Base-by-base conservation (phyloP, 2,329 filamentous ascomycete genomes). In the Aspergillus proliferans region DNA sequence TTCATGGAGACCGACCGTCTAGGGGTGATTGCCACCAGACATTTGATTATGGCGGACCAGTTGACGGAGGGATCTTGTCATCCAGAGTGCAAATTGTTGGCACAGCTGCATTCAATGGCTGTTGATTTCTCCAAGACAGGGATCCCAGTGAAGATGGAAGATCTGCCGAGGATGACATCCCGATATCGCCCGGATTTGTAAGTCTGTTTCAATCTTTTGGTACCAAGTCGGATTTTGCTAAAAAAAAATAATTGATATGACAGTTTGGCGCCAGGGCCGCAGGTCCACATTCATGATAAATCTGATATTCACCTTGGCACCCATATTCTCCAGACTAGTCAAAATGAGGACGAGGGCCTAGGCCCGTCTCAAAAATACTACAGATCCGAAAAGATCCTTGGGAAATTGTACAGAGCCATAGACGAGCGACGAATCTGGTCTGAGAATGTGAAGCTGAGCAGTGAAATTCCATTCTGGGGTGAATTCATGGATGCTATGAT, bases 51-150 rank as follows among this genome's bases (percentile, higher is more conserved):
- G 14, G 82, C 85, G 0, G 86, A 89, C 59, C 74, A 81, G 48
- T 64, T 67, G 21, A 34, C 56, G 0, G 22, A 58, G 0, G 86
- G 86, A 0, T 84, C 82, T 0, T 53, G 69, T 1, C 68, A 83
- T 47, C 15, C 43, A 0, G 67, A 77, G 3, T 88, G 85, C 49
- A 52, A 72, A 22, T 63, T 58, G 1, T 71, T 88, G 14, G 84
- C 86, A 0, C 73, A 75, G 52, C 67, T 89, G 60, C 82, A 86
- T 55, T 89, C 86, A 0, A 83, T 77, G 0, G 86, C 84, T 0
- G 86, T 89, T 0, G 86, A 89, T 63, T 89, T 86, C 57, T 87
- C 85, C 3, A 88, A 89, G 66, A 87, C 85, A 0, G 87, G 88
- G 0, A 80, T 85, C 26, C 69, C 75, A 5, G 75, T 78, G 52